A percentile compares a stretch with the other conserved stretches of the same genome.
Evolutionary conservation across 371 early-diverging fungal species (phyloP).

Genomic region (Capillidium rhysosporum): DNA sequence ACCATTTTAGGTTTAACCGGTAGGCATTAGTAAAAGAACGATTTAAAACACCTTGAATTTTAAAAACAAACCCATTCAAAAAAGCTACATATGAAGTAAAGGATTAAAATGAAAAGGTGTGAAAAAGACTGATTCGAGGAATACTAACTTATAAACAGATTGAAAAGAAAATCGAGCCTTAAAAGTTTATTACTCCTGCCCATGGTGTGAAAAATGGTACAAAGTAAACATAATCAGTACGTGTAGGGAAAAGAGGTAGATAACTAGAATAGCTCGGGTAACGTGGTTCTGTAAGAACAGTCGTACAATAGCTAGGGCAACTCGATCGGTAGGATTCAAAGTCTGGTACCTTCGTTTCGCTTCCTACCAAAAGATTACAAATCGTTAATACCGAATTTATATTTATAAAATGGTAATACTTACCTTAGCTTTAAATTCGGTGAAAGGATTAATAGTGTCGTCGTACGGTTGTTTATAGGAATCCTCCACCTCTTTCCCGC

Average conservation of each 20-base stretch:
- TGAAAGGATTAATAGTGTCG: slow-evolving; percentile 72
- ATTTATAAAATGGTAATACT: background rate
- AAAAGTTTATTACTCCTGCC: no score
- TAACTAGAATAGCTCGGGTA: background rate
- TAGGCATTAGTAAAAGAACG: no score
- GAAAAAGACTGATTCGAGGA: no score
- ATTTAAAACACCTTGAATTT: no score
- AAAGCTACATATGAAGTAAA: no score
- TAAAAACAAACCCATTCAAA: no score
- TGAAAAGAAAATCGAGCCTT: no score
- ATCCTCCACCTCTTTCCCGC: slow-evolving; percentile 5
- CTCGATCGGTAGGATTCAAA: background rate
- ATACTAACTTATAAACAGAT: no score
- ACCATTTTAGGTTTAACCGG: no score
- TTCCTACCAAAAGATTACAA: background rate
- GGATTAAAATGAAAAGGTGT: no score
- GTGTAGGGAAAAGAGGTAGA: background rate
- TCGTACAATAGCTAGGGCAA: background rate
- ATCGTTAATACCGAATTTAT: background rate
- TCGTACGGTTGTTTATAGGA: slow-evolving; percentile 49
- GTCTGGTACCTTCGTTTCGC: slow-evolving; percentile 1
- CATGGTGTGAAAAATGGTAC: background rate
- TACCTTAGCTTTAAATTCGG: slow-evolving; percentile 52
- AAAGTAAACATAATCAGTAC: background rate
- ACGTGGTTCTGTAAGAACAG: background rate